Percentiles rank a stretch among this genome's conserved stretches.
Evolutionary conservation across 306 rosid species (phyloP).

Genomic region (Casuarina equisetifolia): DNA sequence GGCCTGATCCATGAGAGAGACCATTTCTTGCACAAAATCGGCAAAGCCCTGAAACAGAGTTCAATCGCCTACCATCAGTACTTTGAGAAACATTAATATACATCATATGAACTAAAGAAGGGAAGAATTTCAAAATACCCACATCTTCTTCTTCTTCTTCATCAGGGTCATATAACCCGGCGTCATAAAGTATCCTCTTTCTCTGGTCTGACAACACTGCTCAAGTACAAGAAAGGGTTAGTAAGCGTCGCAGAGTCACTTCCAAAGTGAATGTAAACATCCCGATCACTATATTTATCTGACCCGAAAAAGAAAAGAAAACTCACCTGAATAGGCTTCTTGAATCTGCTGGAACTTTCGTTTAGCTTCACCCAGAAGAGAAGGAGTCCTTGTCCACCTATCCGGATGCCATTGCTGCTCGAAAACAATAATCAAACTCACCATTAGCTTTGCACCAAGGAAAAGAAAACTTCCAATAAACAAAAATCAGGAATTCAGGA

Average conservation of each 20-base stretch:
- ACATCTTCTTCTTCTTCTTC: constrained; percentile 76
- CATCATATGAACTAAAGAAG: neutral
- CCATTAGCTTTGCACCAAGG: neutral
- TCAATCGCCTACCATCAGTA: neutral
- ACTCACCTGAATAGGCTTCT: constrained; percentile 79
- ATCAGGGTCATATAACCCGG: constrained; percentile 60
- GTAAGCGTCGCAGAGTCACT: neutral
- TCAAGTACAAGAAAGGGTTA: neutral
- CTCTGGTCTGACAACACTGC: constrained; percentile 68
- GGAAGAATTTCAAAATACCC: neutral
- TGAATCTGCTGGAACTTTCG: constrained; percentile 71
- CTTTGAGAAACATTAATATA: neutral
- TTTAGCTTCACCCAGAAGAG: constrained; percentile 56
- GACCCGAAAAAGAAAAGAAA: neutral
- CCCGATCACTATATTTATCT: no score
- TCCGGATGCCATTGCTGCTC: constrained; percentile 91
- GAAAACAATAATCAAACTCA: neutral
- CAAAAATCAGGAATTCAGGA: neutral
- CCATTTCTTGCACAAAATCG: constrained; percentile 75
- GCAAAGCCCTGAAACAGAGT: constrained; percentile 49
- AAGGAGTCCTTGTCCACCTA: constrained; percentile 63
- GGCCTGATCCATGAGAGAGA: constrained; percentile 61
- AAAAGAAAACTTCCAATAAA: neutral
- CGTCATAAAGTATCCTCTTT: constrained; percentile 65
- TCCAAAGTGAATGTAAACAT: neutral